Evolutionary conservation across 202 grass and related monocot species (phyloP).

Genomic region (Cymbopogon flexuosus): DNA sequence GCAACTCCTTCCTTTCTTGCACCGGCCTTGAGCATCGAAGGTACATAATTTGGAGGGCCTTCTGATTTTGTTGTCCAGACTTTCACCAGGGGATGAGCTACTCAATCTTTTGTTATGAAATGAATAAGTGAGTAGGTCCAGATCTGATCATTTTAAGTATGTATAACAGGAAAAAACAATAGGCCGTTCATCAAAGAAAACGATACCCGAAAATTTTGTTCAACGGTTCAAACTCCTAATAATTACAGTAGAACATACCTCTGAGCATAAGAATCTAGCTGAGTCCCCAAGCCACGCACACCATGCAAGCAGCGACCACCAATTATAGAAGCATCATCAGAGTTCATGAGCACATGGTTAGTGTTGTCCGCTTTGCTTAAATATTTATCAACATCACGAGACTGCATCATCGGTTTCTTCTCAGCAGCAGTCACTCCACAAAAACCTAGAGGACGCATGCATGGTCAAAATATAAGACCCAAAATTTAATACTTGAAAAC

Average conservation of each 20-base stretch:
- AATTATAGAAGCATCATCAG: slow-evolving; percentile 3
- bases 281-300: neutral
- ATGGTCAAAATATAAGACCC: slow-evolving; percentile 26
- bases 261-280: slow-evolving; percentile 20
- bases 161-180: neutral
- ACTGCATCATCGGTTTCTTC: slow-evolving; percentile 29
- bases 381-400: slow-evolving; percentile 18
- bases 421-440: slow-evolving; percentile 30
- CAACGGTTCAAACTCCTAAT: slow-evolving; percentile 2
- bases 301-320: slow-evolving; percentile 5
- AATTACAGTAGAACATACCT: slow-evolving; percentile 37
- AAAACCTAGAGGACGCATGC: slow-evolving; percentile 31
- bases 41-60: slow-evolving; percentile 31
- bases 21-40: slow-evolving; percentile 45
- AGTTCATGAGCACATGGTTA: slow-evolving; percentile 5
- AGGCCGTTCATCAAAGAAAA: neutral
- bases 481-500: slow-evolving; percentile 21
- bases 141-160: neutral
- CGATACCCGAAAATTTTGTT: neutral
- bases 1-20: slow-evolving; percentile 52
- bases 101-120: slow-evolving; percentile 38
- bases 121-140: slow-evolving; percentile 4
- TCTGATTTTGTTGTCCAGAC: slow-evolving; percentile 22
- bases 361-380: slow-evolving; percentile 10
- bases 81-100: slow-evolving; percentile 41